Evolutionary conservation across 345 rosid genomes (phyloP).

Genomic region (Mangifera indica): DNA sequence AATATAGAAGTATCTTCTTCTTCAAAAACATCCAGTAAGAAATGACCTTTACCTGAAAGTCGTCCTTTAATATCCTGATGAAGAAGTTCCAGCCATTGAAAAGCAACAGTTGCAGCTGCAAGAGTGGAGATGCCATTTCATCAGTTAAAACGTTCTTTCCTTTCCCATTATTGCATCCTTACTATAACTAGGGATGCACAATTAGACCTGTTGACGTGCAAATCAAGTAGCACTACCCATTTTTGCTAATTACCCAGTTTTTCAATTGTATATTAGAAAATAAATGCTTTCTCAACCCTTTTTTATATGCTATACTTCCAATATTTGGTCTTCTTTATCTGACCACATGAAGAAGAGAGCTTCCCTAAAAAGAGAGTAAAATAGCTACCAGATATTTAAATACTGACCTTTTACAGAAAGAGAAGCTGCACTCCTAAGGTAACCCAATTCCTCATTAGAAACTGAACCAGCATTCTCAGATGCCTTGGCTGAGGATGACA

Average conservation of each 20-base stretch:
- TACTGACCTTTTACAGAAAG: conserved; percentile 70
- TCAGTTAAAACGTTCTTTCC: conserved; percentile 27
- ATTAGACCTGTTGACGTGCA: background rate
- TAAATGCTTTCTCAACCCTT: background rate
- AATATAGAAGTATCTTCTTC: conserved; percentile 2
- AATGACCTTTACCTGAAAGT: conserved; percentile 57
- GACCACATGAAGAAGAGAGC: background rate
- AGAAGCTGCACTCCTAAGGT: conserved; percentile 42
- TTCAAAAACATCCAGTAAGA: background rate
- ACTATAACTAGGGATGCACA: background rate
- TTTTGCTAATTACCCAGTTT: background rate
- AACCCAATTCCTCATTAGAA: conserved; percentile 43
- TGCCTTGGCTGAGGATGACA: conserved; percentile 51
- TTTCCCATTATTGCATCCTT: conserved; percentile 25
- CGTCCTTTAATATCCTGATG: conserved; percentile 92
- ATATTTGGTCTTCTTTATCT: background rate
- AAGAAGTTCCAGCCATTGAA: conserved; percentile 94
- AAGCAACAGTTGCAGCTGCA: conserved; percentile 89
- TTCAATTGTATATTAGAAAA: background rate
- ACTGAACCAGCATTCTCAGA: conserved; percentile 43
- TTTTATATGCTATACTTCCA: background rate
- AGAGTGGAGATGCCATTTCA: conserved; percentile 24
- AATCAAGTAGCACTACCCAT: background rate
- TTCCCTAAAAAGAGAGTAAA: conserved; percentile 16
- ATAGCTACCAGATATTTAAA: background rate